Conservation (phyloP, 1,284 basidiomycete genomes). For the Ustilago loliicola region DNA sequence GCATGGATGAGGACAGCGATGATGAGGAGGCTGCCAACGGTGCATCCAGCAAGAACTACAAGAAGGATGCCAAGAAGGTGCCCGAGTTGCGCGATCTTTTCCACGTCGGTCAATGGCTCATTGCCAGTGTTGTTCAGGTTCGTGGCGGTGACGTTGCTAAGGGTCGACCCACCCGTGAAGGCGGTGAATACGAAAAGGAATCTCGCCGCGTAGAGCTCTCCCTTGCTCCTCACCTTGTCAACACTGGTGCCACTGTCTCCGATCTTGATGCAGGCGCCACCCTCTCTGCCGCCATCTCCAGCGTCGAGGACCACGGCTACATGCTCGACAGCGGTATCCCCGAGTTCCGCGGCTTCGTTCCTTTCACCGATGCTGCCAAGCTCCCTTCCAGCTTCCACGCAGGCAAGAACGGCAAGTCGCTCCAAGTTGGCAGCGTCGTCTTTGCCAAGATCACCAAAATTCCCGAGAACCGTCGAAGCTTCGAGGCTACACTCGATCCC, state of each 20-base stretch:
- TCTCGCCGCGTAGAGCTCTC: slow-evolving; percentile 81
- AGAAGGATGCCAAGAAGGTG: slow-evolving; percentile 30
- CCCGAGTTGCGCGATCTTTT: slow-evolving; percentile 77
- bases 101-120: slow-evolving; percentile 85
- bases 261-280: slow-evolving; percentile 76
- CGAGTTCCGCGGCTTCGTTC: slow-evolving; percentile 66
- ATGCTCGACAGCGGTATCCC: slow-evolving; percentile 82
- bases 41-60: slow-evolving; percentile 18
- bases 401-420: slow-evolving; percentile 45
- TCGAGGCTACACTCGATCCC: slow-evolving; percentile 65
- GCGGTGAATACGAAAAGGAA: slow-evolving; percentile 66
- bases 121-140: slow-evolving; percentile 80
- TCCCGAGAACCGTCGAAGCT: slow-evolving; percentile 68
- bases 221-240: slow-evolving; percentile 86
- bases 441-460: slow-evolving; percentile 67
- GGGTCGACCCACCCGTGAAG: slow-evolving; percentile 75
- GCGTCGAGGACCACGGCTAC: slow-evolving; percentile 95
- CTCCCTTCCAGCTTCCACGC: slow-evolving; percentile 50
- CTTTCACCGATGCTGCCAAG: slow-evolving; percentile 53
- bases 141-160: slow-evolving; percentile 75
- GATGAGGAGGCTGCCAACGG: slow-evolving; percentile 65
- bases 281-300: slow-evolving; percentile 73
- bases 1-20: slow-evolving; percentile 64
- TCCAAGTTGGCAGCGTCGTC: slow-evolving; percentile 70
- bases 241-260: slow-evolving; percentile 81